phyloP scores from a whole-genome alignment of 2,329 filamentous ascomycete species.

The Kalmusia sp. region DNA sequence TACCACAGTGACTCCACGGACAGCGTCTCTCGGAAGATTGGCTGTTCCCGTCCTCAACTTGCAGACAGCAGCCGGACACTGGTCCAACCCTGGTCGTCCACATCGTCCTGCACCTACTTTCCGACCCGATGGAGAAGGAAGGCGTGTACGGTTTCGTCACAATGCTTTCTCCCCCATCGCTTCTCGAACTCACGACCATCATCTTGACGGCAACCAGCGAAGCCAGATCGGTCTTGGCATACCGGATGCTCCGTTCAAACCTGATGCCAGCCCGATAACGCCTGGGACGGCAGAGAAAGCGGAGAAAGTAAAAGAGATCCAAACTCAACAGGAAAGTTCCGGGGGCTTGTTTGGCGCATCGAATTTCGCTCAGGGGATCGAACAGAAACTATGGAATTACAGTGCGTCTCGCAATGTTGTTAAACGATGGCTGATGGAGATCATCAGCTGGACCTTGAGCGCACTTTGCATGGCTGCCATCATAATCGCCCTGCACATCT shows the following conservation, averaged over 20 bases:
- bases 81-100: neutral
- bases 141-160: conserved; percentile 8
- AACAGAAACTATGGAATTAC: conserved; percentile 19
- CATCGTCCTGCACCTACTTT: conserved; percentile 4
- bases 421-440: conserved; percentile 24
- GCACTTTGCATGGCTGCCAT: conserved; percentile 17
- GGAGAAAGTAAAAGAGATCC: neutral
- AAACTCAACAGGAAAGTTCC: neutral
- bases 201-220: neutral
- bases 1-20: neutral
- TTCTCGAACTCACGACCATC: neutral
- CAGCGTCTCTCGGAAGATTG: neutral
- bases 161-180: conserved; percentile 13
- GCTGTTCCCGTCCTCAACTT: conserved; percentile 11
- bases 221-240: conserved; percentile 11
- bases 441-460: conserved; percentile 22
- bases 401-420: conserved; percentile 16
- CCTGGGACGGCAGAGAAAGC: conserved; percentile 10
- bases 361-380: conserved; percentile 22
- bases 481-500: conserved; percentile 11
- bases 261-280: conserved; percentile 14
- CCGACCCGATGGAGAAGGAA: conserved; percentile 2
- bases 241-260: conserved; percentile 9
- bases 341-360: neutral
- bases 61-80: conserved; percentile 5